Conservation (phyloP, 768 basidiomycete species). For the Coprinopsis sp. region DNA sequence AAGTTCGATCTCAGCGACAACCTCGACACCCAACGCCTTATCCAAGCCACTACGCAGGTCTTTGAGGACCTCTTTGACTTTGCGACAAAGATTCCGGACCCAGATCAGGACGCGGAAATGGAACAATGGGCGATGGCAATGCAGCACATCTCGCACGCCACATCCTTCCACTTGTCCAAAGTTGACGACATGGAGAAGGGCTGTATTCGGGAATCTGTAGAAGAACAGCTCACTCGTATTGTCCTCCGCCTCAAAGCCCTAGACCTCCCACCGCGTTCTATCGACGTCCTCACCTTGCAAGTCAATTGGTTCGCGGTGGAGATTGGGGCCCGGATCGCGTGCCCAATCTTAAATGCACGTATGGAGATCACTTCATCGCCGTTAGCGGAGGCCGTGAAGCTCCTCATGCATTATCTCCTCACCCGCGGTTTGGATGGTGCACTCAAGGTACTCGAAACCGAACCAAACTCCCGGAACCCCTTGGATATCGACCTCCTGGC, state of each 20-base stretch:
- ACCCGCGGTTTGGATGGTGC: conserved; percentile 46
- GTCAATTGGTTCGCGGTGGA: conserved; percentile 1
- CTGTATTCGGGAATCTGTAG: background rate
- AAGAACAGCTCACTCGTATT: background rate
- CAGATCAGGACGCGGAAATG: conserved; percentile 22
- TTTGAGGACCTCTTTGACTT: conserved; percentile 41
- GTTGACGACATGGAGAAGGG: background rate
- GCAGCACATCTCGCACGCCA: conserved; percentile 37
- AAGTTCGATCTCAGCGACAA: conserved; percentile 30
- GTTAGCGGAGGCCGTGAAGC: conserved; percentile 26
- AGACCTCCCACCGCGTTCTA: background rate
- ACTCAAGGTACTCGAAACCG: conserved; percentile 34
- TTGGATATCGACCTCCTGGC: conserved; percentile 37
- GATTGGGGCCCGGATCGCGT: background rate
- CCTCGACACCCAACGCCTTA: conserved; percentile 41
- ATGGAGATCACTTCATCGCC: conserved; percentile 4
- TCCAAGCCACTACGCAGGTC: conserved; percentile 39
- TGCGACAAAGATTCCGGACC: conserved; percentile 32
- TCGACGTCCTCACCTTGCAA: background rate
- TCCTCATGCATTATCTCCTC: conserved; percentile 50
- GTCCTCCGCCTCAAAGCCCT: background rate
- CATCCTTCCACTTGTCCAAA: conserved; percentile 44
- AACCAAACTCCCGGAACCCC: conserved; percentile 17
- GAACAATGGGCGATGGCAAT: conserved; percentile 37
- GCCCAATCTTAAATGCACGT: background rate